These are phyloP conservation scores for Coleophoma cylindrospora DNA, from an alignment of 2,329 filamentous ascomycete genomes.

Conservation along the genomic window DNA sequence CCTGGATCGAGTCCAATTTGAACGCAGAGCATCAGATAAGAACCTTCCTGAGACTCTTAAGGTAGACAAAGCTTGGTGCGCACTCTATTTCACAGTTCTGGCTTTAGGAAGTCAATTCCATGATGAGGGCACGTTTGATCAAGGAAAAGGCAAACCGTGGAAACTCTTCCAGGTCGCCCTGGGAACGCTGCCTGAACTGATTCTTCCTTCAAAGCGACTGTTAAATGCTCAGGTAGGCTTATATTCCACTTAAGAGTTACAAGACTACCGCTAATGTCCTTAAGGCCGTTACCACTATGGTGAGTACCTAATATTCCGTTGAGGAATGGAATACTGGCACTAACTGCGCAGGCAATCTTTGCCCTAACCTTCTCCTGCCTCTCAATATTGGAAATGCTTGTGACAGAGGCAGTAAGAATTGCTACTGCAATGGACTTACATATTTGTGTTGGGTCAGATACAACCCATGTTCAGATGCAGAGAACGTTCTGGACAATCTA, in stretches of 20 bases:
- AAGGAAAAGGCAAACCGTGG: conserved; percentile 33
- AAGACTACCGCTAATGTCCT: too few relatives aligned
- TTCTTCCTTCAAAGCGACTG: too few relatives aligned
- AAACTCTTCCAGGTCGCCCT: conserved; percentile 32
- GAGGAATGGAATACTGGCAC: too few relatives aligned
- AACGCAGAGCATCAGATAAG: conserved; percentile 19
- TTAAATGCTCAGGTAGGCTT: too few relatives aligned
- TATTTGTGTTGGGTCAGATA: too few relatives aligned
- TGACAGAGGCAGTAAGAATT: conserved; percentile 30
- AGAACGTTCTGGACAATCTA: conserved; percentile 35
- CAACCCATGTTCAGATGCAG: conserved; percentile 1
- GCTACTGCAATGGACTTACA: too few relatives aligned
- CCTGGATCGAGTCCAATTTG: conserved; percentile 31
- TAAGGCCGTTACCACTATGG: too few relatives aligned
- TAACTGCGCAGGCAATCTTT: conserved; percentile 27
- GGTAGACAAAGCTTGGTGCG: conserved; percentile 10
- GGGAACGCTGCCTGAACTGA: conserved; percentile 27
- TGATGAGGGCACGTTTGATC: conserved; percentile 30
- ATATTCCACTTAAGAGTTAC: too few relatives aligned
- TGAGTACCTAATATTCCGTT: too few relatives aligned
- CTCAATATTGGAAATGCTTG: conserved; percentile 26
- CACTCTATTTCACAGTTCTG: conserved; percentile 29
- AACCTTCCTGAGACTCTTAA: too few relatives aligned
- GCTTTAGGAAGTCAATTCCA: conserved; percentile 11
- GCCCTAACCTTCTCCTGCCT: conserved; percentile 28